phyloP scores from a whole-genome alignment of 202 grass and related monocot species.

The Carex arenaria region DNA sequence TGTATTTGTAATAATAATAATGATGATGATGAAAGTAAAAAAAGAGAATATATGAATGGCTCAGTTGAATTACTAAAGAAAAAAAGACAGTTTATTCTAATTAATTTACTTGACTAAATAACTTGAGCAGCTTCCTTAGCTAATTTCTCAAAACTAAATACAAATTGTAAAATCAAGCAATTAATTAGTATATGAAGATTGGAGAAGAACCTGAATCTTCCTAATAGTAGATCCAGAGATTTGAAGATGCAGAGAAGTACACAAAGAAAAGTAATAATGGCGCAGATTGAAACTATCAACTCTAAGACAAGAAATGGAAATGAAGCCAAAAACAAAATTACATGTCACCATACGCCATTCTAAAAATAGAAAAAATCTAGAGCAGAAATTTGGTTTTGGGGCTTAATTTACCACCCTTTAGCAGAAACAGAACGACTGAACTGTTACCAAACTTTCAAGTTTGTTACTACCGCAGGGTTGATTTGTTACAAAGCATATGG shows the following conservation, averaged over 20 bases:
- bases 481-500: slow-evolving; percentile 6
- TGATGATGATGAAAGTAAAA: slow-evolving; percentile 3
- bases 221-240: slow-evolving; percentile 18
- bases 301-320: background rate
- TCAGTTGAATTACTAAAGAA: background rate
- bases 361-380: slow-evolving; percentile 13
- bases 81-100: background rate
- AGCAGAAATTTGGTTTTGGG: background rate
- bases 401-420: background rate
- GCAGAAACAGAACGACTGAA: background rate
- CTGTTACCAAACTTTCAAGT: background rate
- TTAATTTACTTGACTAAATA: background rate
- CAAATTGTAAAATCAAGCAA: background rate
- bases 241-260: background rate
- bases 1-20: background rate
- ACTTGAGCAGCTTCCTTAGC: background rate
- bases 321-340: background rate
- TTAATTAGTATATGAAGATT: slow-evolving; percentile 5
- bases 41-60: background rate
- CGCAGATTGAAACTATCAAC: background rate
- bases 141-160: background rate
- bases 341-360: background rate
- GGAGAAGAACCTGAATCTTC: slow-evolving; percentile 11
- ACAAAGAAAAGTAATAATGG: slow-evolving; percentile 4
- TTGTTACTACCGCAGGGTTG: background rate